Percentiles rank a stretch among this genome's conserved stretches.
Evolutionary conservation across 352 stramenopile species (phyloP).

Genomic region (Phytophthora aleatoria): DNA sequence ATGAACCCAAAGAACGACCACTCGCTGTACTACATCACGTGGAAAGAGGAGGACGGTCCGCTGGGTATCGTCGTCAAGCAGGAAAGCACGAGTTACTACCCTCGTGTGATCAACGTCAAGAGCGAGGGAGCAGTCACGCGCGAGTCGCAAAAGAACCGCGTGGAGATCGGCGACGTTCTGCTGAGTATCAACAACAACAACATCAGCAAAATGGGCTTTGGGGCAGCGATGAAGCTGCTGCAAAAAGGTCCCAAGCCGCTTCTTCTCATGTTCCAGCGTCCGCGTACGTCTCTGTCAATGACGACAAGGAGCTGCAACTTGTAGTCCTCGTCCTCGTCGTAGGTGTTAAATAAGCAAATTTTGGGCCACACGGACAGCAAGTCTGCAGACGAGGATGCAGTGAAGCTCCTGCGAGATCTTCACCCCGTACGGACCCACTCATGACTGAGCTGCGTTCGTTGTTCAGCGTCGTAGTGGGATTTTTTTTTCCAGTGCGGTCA

Average conservation of each 20-base stretch:
- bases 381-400: slow-evolving; percentile 34
- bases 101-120: slow-evolving; percentile 89
- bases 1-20: slow-evolving; percentile 86
- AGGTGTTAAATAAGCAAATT: slow-evolving; percentile 35
- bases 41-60: slow-evolving; percentile 87
- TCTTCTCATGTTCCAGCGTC: slow-evolving; percentile 87
- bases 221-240: slow-evolving; percentile 81
- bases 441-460: neutral
- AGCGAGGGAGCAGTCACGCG: slow-evolving; percentile 82
- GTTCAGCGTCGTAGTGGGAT: slow-evolving; percentile 21
- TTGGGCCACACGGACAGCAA: slow-evolving; percentile 25
- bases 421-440: slow-evolving; percentile 21
- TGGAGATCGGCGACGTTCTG: slow-evolving; percentile 81
- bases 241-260: slow-evolving; percentile 88
- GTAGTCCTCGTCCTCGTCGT: slow-evolving; percentile 30
- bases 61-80: slow-evolving; percentile 89
- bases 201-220: slow-evolving; percentile 91
- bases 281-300: slow-evolving; percentile 43
- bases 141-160: slow-evolving; percentile 83
- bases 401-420: slow-evolving; percentile 14
- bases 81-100: slow-evolving; percentile 87
- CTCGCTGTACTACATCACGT: slow-evolving; percentile 90
- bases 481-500: slow-evolving; percentile 22
- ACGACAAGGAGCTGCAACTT: slow-evolving; percentile 41
- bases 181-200: slow-evolving; percentile 93